phyloP scores from a whole-genome alignment of 2,329 filamentous ascomycete genomes.

The Penicillium sp. region DNA sequence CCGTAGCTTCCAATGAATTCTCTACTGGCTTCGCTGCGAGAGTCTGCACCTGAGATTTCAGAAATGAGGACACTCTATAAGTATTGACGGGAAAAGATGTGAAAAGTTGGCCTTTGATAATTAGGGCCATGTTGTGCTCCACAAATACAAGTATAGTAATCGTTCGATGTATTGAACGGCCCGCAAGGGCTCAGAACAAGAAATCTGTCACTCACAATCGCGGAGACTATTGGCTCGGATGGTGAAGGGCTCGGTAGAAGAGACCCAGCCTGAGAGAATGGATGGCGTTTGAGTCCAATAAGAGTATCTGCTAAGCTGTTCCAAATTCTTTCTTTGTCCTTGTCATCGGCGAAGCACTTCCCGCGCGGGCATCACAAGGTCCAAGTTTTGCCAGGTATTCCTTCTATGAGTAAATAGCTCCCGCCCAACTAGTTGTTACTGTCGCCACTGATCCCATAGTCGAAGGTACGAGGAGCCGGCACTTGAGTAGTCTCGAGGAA shows the following conservation, averaged over 20 bases:
- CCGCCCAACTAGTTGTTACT: constrained; percentile 5
- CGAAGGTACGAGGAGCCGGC: constrained; percentile 33
- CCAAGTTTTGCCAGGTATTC: constrained; percentile 8
- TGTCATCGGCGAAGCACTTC: constrained; percentile 7
- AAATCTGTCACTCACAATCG: constrained; percentile 9
- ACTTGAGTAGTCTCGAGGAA: constrained; percentile 34
- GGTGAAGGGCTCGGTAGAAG: constrained; percentile 6
- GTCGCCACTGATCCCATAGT: constrained; percentile 25
- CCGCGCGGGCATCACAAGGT: constrained; percentile 5
- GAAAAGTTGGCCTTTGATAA: constrained; percentile 9
- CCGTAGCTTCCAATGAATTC: background rate
- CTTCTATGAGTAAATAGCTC: constrained; percentile 12
- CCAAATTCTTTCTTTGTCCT: constrained; percentile 10
- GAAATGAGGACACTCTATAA: constrained; percentile 4
- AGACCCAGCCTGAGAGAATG: constrained; percentile 7
- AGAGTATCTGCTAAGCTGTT: constrained; percentile 9
- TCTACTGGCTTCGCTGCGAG: background rate
- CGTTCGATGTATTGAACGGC: constrained; percentile 3
- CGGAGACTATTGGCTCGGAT: constrained; percentile 6
- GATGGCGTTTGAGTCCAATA: constrained; percentile 8
- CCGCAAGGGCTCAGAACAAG: constrained; percentile 8
- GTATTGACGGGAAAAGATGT: constrained; percentile 5
- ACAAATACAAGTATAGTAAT: constrained; percentile 8
- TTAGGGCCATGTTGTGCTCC: constrained; percentile 10
- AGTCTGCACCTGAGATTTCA: constrained; percentile 6